These are phyloP conservation scores for Pestalotiopsis sp. DNA, from an alignment of 2,329 filamentous ascomycete species.

Conservation along the genomic window DNA sequence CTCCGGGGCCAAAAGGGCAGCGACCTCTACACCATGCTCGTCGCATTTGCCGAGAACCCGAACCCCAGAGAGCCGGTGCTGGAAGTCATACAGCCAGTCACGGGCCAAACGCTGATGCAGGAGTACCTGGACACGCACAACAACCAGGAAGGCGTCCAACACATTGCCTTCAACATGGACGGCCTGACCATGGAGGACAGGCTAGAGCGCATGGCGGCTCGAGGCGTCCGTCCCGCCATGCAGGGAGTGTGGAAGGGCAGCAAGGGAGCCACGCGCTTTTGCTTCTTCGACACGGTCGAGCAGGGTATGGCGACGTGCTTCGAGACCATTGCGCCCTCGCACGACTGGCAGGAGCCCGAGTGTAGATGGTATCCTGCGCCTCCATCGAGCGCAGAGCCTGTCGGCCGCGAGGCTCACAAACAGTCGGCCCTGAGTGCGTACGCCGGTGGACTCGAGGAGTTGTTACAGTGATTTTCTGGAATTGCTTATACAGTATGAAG, in stretches of 20 bases:
- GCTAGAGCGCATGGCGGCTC: not conserved
- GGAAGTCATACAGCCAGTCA: not conserved
- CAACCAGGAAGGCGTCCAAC: not conserved
- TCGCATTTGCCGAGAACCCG: not conserved
- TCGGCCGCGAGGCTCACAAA: too few relatives aligned
- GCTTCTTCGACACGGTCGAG: conserved; percentile 7
- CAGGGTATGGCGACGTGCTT: conserved; percentile 6
- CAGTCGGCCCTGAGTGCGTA: not conserved
- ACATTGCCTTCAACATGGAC: conserved; percentile 1
- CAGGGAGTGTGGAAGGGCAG: not conserved
- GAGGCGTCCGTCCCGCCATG: not conserved
- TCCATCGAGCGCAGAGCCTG: not conserved
- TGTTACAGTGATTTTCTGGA: not conserved
- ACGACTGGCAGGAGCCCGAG: not conserved
- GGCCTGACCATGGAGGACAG: not conserved
- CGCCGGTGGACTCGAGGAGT: not conserved
- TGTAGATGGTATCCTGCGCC: not conserved
- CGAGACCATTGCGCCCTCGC: conserved; percentile 1
- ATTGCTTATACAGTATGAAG: not conserved
- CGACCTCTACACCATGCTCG: conserved; percentile 4
- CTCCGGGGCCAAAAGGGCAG: not conserved
- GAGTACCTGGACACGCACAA: not conserved
- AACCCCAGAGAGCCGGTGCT: not conserved
- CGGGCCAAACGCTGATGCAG: not conserved
- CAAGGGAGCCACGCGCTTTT: not conserved